Base-by-base conservation (phyloP, 2,329 filamentous ascomycete genomes). In the Trichoderma atrobrunneum region DNA sequence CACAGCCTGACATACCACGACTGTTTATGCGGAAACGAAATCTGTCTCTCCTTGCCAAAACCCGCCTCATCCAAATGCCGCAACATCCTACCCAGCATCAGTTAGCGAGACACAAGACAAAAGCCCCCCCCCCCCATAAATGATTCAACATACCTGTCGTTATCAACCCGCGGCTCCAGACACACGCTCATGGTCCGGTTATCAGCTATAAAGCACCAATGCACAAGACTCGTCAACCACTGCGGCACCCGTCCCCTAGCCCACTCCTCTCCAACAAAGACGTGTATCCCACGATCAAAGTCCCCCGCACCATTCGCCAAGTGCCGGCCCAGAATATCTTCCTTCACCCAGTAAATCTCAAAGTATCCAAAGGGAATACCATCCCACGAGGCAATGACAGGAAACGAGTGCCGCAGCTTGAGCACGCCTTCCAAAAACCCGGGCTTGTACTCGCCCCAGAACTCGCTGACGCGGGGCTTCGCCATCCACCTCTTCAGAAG, bases 321-420 rank as follows among this genome's bases (percentile, higher is more conserved):
- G 74, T 93, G 86, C 62, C 86, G 87, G 0, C 93, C 94, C 1
- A 99, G 80, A 0, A 86, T 84, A 78, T 98, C 96, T 79, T 99
- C 96, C 78, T 97, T 97, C 4, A 96, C 94, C 95, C 96, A 99
- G 83, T 99, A 99, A 39, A 99, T 88, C 84, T 99, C 96, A 79
- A 99, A 98, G 80, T 97, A 99, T 0, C 94, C 96, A 82, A 98
- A 99, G 0, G 95, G 95, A 73, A 95, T 92, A 12, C 94, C 95
- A 76, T 98, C 94, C 93, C 95, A 99, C 79, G 94, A 91, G 1
- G 93, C 96, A 73, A 98, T 95, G 0, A 91, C 94, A 0, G 96
- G 96, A 81, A 98, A 97, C 10, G 91, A 94, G 81, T 98, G 92
- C 21, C 87, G 86, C 24, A 87, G 90, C 14, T 86, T 86, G 12